These are phyloP conservation scores for Cytospora piceicola DNA, from an alignment of 2,329 filamentous ascomycete genomes.

Conservation along the genomic window DNA sequence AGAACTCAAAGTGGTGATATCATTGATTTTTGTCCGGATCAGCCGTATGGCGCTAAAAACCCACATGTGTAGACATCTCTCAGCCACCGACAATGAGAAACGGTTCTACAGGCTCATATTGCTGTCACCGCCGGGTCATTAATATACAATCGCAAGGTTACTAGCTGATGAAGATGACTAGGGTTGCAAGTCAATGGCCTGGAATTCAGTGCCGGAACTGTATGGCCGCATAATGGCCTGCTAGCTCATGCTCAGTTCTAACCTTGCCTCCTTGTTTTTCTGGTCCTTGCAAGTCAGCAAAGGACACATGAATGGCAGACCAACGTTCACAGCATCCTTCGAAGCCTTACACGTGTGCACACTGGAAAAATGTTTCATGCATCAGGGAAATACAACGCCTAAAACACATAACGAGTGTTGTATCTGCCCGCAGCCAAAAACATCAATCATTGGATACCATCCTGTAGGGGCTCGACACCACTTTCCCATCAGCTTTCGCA, in stretches of 20 bases:
- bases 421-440: no score
- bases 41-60: conserved; percentile 6
- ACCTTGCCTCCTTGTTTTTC: background rate
- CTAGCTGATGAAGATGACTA: background rate
- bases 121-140: background rate
- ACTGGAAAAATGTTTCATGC: background rate
- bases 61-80: background rate
- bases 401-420: background rate
- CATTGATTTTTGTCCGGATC: background rate
- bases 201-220: no score
- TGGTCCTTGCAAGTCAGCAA: no score
- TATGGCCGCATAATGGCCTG: background rate
- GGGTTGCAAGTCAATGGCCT: background rate
- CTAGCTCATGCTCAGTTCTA: background rate
- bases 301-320: background rate
- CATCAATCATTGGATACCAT: no score
- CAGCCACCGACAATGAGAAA: background rate
- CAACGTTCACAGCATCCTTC: background rate
- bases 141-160: background rate
- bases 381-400: background rate
- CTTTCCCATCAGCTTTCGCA: no score
- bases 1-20: conserved; percentile 22
- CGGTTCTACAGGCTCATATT: background rate
- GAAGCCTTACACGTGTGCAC: no score
- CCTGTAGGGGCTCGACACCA: no score